Evolutionary conservation across 2,329 filamentous ascomycete genomes (phyloP).

Genomic region (Monilinia fructicola): DNA sequence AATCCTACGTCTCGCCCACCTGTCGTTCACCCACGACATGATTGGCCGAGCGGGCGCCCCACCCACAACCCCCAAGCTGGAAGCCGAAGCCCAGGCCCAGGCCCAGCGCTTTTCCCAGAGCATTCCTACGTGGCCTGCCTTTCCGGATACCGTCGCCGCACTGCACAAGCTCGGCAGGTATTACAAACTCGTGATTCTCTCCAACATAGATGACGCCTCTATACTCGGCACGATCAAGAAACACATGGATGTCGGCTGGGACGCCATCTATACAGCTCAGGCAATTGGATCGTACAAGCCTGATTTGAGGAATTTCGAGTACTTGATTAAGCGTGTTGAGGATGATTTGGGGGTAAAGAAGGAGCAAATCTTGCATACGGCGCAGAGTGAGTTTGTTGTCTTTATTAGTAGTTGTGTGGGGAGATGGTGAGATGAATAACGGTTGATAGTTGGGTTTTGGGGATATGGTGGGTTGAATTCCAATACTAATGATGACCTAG

Average conservation of each 20-base stretch:
- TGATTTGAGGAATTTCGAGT: conserved; percentile 61
- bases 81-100: neutral
- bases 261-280: conserved; percentile 64
- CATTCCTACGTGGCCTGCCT: neutral
- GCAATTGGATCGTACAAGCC: conserved; percentile 73
- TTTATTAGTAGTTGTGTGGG: neutral
- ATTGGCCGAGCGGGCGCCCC: no score
- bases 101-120: neutral
- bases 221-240: neutral
- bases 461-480: neutral
- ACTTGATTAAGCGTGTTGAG: conserved; percentile 56
- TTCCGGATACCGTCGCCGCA: neutral
- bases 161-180: neutral
- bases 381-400: conserved; percentile 53
- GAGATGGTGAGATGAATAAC: neutral
- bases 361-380: conserved; percentile 61
- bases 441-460: neutral
- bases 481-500: neutral
- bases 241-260: conserved; percentile 49
- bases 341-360: conserved; percentile 54
- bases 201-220: neutral
- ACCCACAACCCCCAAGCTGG: neutral
- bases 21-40: conserved; percentile 9
- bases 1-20: neutral
- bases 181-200: neutral